These are phyloP conservation scores for Grammothele lineata DNA, from an alignment of 768 basidiomycete genomes.

Conservation along the genomic window DNA sequence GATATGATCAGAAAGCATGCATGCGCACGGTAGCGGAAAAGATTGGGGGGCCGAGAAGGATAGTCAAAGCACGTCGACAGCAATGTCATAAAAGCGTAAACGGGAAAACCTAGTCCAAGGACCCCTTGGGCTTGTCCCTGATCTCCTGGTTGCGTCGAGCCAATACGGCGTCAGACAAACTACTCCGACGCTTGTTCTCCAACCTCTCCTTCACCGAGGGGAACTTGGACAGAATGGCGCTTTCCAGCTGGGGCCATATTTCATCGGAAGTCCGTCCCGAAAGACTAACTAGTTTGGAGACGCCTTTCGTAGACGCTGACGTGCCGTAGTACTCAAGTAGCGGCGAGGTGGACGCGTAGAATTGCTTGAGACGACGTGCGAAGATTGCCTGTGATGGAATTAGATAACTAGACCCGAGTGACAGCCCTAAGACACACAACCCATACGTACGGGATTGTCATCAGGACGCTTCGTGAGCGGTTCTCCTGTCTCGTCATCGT, in stretches of 20 bases:
- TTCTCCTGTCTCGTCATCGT: conserved; percentile 86
- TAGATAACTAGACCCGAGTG: too few species aligned
- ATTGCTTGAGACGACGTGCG: conserved; percentile 67
- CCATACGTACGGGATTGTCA: conserved; percentile 71
- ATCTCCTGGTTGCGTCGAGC: conserved; percentile 21
- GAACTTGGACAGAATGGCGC: conserved; percentile 50
- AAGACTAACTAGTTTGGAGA: conserved; percentile 54
- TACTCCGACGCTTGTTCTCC: conserved; percentile 42
- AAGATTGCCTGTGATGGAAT: conserved; percentile 59
- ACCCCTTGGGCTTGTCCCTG: too few species aligned
- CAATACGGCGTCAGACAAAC: conserved; percentile 51
- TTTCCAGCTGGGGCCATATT: conserved; percentile 84
- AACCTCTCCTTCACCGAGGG: conserved; percentile 53
- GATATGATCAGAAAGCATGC: too few species aligned
- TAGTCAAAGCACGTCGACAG: too few species aligned
- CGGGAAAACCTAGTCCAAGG: too few species aligned
- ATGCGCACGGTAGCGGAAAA: too few species aligned
- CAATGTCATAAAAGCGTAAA: too few species aligned
- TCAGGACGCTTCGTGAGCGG: conserved; percentile 84
- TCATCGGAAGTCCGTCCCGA: conserved; percentile 78
- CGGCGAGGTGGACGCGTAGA: conserved; percentile 78
- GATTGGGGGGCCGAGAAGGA: too few species aligned
- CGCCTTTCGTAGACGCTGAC: conserved; percentile 33
- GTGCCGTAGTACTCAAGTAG: conserved; percentile 67
- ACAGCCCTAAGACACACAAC: neutral